Base-by-base conservation (phyloP, 495 filamentous ascomycete genomes). In the Pyronema omphalodes region DNA sequence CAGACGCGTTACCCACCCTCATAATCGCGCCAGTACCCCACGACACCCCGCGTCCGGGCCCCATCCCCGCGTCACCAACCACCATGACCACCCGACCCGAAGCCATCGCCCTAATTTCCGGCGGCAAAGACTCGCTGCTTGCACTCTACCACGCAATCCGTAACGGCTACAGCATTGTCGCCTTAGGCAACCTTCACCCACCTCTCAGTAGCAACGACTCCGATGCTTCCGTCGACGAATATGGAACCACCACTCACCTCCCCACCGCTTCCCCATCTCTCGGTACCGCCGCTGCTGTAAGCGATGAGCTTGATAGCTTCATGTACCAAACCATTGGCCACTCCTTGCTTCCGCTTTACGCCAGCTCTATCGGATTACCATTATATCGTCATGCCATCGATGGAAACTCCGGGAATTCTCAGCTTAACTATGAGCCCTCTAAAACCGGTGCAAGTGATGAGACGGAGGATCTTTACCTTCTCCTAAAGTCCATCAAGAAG, bases 281-380 rank as follows among this genome's bases (percentile, higher is more conserved):
- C 40, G 39, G 43, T 29, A 15, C 43, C 36, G 52, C 39, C 15
- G 52, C 52, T 3, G 12, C n/a, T 9, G 36, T 14, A 14, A 39
- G 44, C 45, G 71, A 72, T 45, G 75, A 79, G 55, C 75, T 91
- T 58, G 83, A 98, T 69, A 93, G 86, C 73, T 94, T 86, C 78
- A 96, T 98, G 91, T 98, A 95, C 74, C 91, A 98, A 71, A 96
- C 93, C 1, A 84, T 93, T 50, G 91, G 91, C 39, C 88, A 95
- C 69, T 72, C 73, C 51, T 69, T 95, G 15, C 82, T 95, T 47
- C 91, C 89, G 6, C 75, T 93, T 15, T 96, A 94, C 66, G 77
- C 80, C 55, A 60, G 74, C 34, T 86, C 84, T 1, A 78, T 94
- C 3, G 74, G 71, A 1, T 69, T 94, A 34, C 88, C 88, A 8